Evolutionary conservation across 2,329 filamentous ascomycete species (phyloP), one percentile per base, ranked within the genome.

Genomic region (Trichoderma aggressivum): DNA sequence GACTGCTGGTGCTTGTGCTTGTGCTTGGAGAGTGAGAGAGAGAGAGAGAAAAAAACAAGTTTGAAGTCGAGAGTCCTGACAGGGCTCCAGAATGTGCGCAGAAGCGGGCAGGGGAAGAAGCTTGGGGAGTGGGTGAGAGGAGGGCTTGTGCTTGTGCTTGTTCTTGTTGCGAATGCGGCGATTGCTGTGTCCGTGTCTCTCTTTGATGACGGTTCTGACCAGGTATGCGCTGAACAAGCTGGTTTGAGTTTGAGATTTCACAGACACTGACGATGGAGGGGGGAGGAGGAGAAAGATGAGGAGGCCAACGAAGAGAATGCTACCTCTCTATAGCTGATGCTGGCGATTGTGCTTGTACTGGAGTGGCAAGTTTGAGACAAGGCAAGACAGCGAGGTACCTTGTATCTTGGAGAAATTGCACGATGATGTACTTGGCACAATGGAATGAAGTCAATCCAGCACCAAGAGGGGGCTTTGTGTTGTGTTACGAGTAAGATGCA

Each of bases 361-460:
- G 28, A 50, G 65, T 61, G 65, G 65, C 65, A 60, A 68, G 39
- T 36, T 36, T 47, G 65, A 60, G 65, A 60, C 65, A 68, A 24
- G 26, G 43, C 12, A 34, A 61, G 58, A 36, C 32, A 61, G 58
- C 32, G n/a, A 68, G 14, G 65, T 68, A 61, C 39, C 26, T 66
- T 65, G 39, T 50, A 60, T 34, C 36, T 60, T 34, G 28, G 14
- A 68, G 56, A 21, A 36, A 50, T 60, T 34, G 65, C 65, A 60
- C 30, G 59, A 70, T 56, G 59, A 70, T 64, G 32, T 16, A 62
- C 34, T 62, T 10, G 34, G 59, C 59, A 43, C 32, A 36, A 47
- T 28, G 68, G 60, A 64, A 70, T 64, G 68, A 64, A 68, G 65
- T 47, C 55, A 47, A 60, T 53, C 36, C 65, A 60, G 36, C 26